A percentile compares a stretch with the other conserved stretches of the same genome.
Conservation (phyloP, 1,284 basidiomycete genomes). For the Vanrija pseudolonga region DNA sequence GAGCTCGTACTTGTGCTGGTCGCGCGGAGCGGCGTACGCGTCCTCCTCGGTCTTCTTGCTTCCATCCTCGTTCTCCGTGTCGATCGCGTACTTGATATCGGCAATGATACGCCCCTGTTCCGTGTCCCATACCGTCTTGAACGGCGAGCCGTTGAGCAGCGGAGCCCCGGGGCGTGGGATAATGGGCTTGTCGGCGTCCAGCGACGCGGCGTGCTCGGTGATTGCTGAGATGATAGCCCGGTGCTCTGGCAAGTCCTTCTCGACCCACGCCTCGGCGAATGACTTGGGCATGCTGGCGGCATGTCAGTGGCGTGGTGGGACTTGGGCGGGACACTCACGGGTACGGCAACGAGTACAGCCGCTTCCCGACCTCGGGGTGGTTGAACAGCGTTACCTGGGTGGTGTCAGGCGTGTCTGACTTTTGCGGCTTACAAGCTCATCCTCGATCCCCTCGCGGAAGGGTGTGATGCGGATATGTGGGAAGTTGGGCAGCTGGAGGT, state of each 20-base stretch:
- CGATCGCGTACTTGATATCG: constrained; percentile 10
- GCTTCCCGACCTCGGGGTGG: constrained; percentile 14
- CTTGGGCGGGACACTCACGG: constrained; percentile 13
- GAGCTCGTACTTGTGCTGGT: constrained; percentile 11
- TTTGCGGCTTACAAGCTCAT: constrained; percentile 11
- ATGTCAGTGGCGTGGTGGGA: neutral
- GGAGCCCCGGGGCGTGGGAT: neutral
- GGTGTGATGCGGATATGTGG: constrained; percentile 21
- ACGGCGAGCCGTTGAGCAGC: constrained; percentile 11
- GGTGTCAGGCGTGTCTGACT: neutral
- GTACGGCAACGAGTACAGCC: constrained; percentile 21
- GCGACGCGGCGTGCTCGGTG: neutral
- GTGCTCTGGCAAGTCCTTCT: neutral
- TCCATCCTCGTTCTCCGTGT: neutral
- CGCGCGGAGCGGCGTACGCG: constrained; percentile 1
- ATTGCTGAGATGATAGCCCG: neutral
- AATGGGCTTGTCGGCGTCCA: neutral
- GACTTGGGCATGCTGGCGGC: constrained; percentile 9
- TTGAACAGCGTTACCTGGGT: constrained; percentile 22
- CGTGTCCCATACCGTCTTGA: constrained; percentile 12
- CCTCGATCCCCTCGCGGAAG: constrained; percentile 17
- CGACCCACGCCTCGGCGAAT: constrained; percentile 11
- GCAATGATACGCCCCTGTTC: constrained; percentile 10
- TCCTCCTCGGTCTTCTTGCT: neutral
- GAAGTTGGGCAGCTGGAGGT: constrained; percentile 25